Evolutionary conservation across 495 filamentous ascomycete species (phyloP).

Genomic region (Hyphodiscus hymeniophilus): DNA sequence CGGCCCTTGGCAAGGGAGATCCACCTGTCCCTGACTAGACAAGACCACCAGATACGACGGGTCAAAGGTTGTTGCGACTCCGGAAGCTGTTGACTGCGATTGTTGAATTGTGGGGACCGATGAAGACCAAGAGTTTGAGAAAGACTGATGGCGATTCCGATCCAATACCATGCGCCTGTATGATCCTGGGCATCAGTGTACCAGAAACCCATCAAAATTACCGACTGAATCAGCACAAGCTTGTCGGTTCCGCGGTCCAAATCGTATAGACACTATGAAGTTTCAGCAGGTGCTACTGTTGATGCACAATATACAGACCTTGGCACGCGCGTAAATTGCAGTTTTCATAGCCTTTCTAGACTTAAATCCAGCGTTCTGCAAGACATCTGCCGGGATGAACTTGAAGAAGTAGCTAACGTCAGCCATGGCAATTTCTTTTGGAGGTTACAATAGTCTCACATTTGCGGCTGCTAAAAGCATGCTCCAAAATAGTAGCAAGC

Average conservation of each 20-base stretch:
- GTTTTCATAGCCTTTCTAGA: slow-evolving; percentile 32
- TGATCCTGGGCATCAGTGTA: slow-evolving; percentile 32
- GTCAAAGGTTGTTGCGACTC: slow-evolving; percentile 57
- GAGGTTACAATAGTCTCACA: slow-evolving; percentile 17
- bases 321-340: slow-evolving; percentile 31
- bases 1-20: slow-evolving; percentile 81
- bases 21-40: slow-evolving; percentile 77
- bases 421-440: too few relatives aligned
- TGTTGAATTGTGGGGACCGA: slow-evolving; percentile 63
- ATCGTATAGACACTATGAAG: slow-evolving; percentile 29
- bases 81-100: slow-evolving; percentile 57
- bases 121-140: slow-evolving; percentile 75
- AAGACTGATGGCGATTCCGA: slow-evolving; percentile 71
- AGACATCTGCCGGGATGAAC: slow-evolving; percentile 25
- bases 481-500: slow-evolving; percentile 34
- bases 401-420: slow-evolving; percentile 5
- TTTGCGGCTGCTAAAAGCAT: slow-evolving; percentile 34
- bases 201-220: slow-evolving; percentile 33
- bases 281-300: not conserved
- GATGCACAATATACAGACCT: slow-evolving; percentile 16
- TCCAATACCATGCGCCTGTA: slow-evolving; percentile 63
- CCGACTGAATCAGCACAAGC: slow-evolving; percentile 31
- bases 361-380: slow-evolving; percentile 25
- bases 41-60: slow-evolving; percentile 80
- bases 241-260: slow-evolving; percentile 28